These are phyloP conservation scores for Aspergillus niger DNA, from an alignment of 2,329 filamentous ascomycete genomes.

Conservation along the genomic window DNA sequence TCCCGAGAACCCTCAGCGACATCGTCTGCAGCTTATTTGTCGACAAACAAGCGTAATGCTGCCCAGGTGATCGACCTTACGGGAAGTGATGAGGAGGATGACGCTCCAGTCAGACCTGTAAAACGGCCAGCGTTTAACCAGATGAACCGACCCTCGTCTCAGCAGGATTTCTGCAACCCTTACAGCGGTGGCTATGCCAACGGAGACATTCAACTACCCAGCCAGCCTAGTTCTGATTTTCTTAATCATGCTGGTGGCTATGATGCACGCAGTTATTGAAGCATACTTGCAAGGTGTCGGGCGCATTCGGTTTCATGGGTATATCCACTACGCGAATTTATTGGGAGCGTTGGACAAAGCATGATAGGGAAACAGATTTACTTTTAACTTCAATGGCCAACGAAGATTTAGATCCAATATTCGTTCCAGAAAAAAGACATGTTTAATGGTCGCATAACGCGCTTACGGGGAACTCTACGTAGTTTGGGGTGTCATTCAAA, in stretches of 20 bases:
- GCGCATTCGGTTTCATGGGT: conserved; percentile 17
- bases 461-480: too few species aligned
- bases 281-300: conserved; percentile 24
- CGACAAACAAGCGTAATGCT: conserved; percentile 50
- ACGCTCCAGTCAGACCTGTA: conserved; percentile 41
- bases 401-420: neutral
- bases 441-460: too few species aligned
- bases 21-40: conserved; percentile 37
- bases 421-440: too few species aligned
- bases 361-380: neutral
- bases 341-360: conserved; percentile 9
- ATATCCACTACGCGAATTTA: conserved; percentile 6
- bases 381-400: neutral
- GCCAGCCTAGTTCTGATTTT: conserved; percentile 20
- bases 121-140: conserved; percentile 36
- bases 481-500: too few species aligned
- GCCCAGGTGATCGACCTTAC: conserved; percentile 58
- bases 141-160: conserved; percentile 24
- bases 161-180: conserved; percentile 26
- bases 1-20: conserved; percentile 43
- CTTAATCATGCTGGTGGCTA: conserved; percentile 13
- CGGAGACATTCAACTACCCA: conserved; percentile 22
- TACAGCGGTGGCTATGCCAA: conserved; percentile 25
- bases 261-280: conserved; percentile 20
- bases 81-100: conserved; percentile 54